Evolutionary conservation across 805 yeast species (phyloP).

Genomic region (Isabelozyma rhagii): DNA sequence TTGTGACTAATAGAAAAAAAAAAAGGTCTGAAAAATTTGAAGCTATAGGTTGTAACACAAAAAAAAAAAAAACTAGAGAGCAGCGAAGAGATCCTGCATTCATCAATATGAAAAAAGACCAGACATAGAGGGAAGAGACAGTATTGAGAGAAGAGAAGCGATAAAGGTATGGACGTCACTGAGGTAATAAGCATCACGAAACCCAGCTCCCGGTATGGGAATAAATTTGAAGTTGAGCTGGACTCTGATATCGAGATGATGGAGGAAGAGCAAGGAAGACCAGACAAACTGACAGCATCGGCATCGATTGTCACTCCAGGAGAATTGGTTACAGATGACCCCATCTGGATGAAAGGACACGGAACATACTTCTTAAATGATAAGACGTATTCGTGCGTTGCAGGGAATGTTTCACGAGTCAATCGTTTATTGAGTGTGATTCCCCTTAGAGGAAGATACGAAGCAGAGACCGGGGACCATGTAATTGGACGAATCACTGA

Average conservation of each 20-base stretch:
- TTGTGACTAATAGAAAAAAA: neutral
- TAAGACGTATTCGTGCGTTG: conserved; percentile 83
- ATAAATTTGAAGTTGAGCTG: conserved; percentile 14
- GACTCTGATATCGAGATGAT: conserved; percentile 43
- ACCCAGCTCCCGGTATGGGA: conserved; percentile 14
- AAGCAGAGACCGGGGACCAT: conserved; percentile 96
- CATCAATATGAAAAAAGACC: neutral
- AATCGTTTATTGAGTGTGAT: conserved; percentile 82
- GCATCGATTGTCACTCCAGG: conserved; percentile 82
- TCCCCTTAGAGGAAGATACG: conserved; percentile 83
- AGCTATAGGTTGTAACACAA: neutral
- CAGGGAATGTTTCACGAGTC: conserved; percentile 84
- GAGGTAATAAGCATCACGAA: conserved; percentile 37
- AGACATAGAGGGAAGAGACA: neutral
- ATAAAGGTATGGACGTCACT: conserved; percentile 15
- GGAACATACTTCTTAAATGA: conserved; percentile 84
- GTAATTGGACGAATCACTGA: conserved; percentile 91
- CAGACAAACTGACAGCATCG: conserved; percentile 1
- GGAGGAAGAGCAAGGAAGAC: conserved; percentile 21
- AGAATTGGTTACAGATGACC: conserved; percentile 91
- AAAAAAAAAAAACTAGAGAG: no score
- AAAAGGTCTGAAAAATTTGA: neutral
- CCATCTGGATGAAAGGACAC: conserved; percentile 98
- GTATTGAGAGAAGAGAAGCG: neutral
- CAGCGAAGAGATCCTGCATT: neutral